Percentiles rank a stretch among this genome's conserved stretches.
These are phyloP conservation scores for Pseudopithomyces maydicus DNA, from an alignment of 2,329 filamentous ascomycete genomes.

Conservation along the genomic window DNA sequence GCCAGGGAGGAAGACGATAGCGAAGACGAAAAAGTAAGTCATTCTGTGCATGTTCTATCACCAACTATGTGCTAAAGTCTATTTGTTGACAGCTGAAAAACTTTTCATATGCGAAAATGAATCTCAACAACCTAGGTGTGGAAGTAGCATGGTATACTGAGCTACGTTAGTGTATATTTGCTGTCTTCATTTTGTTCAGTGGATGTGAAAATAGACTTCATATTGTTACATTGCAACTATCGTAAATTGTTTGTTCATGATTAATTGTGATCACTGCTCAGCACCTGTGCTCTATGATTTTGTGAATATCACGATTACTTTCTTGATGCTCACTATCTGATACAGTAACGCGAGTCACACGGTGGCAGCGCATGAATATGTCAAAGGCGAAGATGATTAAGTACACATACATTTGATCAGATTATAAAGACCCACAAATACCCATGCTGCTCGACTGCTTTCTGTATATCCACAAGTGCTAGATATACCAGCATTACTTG, in stretches of 20 bases:
- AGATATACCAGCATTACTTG: background rate
- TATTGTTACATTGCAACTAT: too few species aligned
- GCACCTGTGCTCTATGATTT: too few species aligned
- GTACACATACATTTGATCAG: too few species aligned
- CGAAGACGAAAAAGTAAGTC: slow-evolving; percentile 4
- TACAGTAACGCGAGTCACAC: too few species aligned
- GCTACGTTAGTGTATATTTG: background rate
- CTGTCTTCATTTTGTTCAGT: background rate
- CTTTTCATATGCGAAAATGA: slow-evolving; percentile 11
- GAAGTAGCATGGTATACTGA: slow-evolving; percentile 29
- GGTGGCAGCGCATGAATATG: too few species aligned
- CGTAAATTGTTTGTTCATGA: too few species aligned
- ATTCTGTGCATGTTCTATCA: background rate
- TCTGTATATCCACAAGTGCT: background rate
- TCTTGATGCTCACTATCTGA: too few species aligned
- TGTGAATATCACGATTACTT: too few species aligned
- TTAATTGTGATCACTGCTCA: too few species aligned
- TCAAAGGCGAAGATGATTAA: too few species aligned
- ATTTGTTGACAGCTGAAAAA: slow-evolving; percentile 11
- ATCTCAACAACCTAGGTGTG: slow-evolving; percentile 19
- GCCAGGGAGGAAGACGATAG: slow-evolving; percentile 5
- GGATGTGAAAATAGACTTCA: background rate
- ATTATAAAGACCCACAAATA: too few species aligned
- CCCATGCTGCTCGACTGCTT: too few species aligned
- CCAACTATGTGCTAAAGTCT: slow-evolving; percentile 3